These are phyloP conservation scores for Sordaria brevicollis DNA, from an alignment of 495 filamentous ascomycete species.

Conservation along the genomic window DNA sequence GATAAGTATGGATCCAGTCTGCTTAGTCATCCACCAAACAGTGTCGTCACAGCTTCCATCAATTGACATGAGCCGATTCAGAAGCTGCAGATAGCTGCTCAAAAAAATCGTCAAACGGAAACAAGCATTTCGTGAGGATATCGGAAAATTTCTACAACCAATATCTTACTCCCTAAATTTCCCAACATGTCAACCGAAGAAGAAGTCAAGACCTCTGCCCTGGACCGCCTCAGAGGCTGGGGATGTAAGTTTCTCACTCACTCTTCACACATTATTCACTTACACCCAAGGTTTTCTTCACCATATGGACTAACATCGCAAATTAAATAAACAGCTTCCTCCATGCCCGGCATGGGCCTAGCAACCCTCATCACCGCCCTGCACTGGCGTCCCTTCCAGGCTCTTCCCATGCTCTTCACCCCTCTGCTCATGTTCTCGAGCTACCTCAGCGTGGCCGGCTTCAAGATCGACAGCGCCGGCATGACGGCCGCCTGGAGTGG, in stretches of 20 bases:
- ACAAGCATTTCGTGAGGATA: neutral
- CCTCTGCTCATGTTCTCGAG: constrained; percentile 76
- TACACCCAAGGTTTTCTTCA: too few relatives aligned
- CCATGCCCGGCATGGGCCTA: constrained; percentile 67
- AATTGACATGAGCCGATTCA: neutral
- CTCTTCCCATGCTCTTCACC: constrained; percentile 70
- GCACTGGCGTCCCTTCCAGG: constrained; percentile 62
- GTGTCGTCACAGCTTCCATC: neutral
- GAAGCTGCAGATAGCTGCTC: neutral
- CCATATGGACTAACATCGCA: too few relatives aligned
- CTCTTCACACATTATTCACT: neutral
- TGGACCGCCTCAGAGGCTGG: constrained; percentile 1
- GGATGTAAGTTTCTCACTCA: constrained; percentile 1
- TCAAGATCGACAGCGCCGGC: constrained; percentile 74
- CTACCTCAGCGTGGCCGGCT: constrained; percentile 72
- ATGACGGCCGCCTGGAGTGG: constrained; percentile 78
- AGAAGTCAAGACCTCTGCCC: neutral
- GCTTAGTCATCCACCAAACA: neutral
- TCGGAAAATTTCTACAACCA: neutral
- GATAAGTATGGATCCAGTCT: neutral
- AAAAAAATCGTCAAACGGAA: neutral
- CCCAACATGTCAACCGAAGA: constrained; percentile 1
- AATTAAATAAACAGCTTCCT: constrained; percentile 49
- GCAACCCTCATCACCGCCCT: constrained; percentile 72
- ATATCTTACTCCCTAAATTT: neutral